Evolutionary conservation across 352 stramenopile species (phyloP).

Genomic region (Phytophthora pinifolia): DNA sequence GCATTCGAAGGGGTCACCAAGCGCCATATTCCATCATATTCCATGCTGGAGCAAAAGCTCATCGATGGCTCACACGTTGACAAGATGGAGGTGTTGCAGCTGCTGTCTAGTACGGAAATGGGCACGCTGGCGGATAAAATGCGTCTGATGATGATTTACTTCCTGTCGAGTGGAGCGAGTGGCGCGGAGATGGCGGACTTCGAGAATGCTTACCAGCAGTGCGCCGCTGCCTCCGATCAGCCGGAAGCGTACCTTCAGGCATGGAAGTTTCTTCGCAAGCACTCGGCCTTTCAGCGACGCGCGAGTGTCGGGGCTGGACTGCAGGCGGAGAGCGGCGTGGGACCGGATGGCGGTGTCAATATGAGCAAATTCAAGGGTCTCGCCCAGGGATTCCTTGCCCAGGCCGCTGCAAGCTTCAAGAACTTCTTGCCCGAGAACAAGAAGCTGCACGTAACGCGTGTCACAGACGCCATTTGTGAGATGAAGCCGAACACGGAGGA

Average conservation of each 20-base stretch:
- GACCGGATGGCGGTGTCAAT: conserved; percentile 45
- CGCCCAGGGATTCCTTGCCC: conserved; percentile 76
- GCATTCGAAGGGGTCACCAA: conserved; percentile 78
- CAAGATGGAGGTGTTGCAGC: conserved; percentile 68
- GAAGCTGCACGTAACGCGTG: conserved; percentile 82
- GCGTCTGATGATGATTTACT: conserved; percentile 89
- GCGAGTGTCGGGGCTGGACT: conserved; percentile 62
- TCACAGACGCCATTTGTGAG: conserved; percentile 82
- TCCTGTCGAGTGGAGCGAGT: conserved; percentile 71
- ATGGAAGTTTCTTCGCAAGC: conserved; percentile 83
- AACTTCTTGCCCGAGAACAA: conserved; percentile 90
- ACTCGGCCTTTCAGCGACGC: conserved; percentile 81
- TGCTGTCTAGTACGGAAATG: conserved; percentile 62
- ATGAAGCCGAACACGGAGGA: conserved; percentile 81
- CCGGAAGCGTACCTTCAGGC: conserved; percentile 50
- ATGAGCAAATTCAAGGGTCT: conserved; percentile 87
- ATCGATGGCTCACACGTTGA: conserved; percentile 77
- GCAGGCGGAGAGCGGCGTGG: conserved; percentile 28
- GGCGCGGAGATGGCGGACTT: conserved; percentile 74
- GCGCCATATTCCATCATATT: conserved; percentile 81
- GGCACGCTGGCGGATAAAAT: conserved; percentile 80
- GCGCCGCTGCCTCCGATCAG: conserved; percentile 33
- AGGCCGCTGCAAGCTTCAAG: conserved; percentile 83
- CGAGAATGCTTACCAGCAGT: conserved; percentile 70
- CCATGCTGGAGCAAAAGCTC: conserved; percentile 86